Base-by-base conservation (phyloP, 352 stramenopile genomes). In the Pythium rhizo-oryzae region DNA sequence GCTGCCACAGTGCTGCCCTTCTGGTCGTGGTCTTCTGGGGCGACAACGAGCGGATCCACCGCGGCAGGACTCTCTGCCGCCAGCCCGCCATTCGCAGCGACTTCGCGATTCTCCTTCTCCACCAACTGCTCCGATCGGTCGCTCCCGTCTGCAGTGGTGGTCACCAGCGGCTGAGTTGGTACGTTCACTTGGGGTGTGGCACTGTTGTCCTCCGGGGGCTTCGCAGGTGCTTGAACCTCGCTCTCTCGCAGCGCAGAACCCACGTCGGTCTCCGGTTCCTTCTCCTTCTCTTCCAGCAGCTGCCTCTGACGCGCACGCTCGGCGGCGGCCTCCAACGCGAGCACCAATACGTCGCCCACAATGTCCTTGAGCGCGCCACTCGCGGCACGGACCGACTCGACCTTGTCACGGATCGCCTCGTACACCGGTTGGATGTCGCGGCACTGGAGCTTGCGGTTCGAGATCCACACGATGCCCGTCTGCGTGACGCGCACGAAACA, bases 401-500 rank as follows among this genome's bases (percentile, higher is more conserved):
- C 78, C 50, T 82, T 77, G 44, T 78, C 62, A 41, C 77, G 67
- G 54, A 94, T 74, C 44, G 79, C 75, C n/a, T 91, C 79, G 57
- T 89, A 94, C 35, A 92, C 74, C 16, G 65, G 69, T 60, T 94
- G 85, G 52, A 90, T 88, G 62, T 89, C 83, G 46, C 81, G 74
- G 39, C 81, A 84, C 57, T 89, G 71, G 24, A 89, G 68, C 65
- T 91, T 89, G 18, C 87, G 84, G 71, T 91, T 92, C 46, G 84
- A 93, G 59, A 93, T 90, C 87, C 87, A 94, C 56, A 94, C 77
- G 53, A 94, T 67, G 0, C 87, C 84, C 0, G 79, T 90, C 53
- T 92, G 83, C 25, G 87, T 94, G 64, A 94, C 79, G n/a, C 84
- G 84, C 61, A 84, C 84, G 72, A 85, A 92, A 61, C 84, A 92